Base-by-base conservation (phyloP, 2,329 filamentous ascomycete species). In the Gaeumannomyces sp. region DNA sequence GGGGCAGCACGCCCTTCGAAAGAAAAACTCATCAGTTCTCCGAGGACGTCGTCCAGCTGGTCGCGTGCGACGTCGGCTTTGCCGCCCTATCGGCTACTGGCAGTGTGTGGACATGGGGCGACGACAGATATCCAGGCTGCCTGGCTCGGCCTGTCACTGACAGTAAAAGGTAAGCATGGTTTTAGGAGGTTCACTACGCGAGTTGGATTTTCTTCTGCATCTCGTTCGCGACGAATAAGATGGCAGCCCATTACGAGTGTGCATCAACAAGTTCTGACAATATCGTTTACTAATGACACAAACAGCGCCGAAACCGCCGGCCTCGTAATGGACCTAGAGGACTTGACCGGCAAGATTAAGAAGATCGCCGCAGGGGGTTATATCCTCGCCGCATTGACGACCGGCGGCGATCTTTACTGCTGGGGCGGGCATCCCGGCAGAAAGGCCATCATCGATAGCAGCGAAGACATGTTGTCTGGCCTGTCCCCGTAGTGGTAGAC, bases 311-410 rank as follows among this genome's bases (percentile, higher is more conserved):
- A 29, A 33, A 56, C 38, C 5, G 85, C 85, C 7, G 72, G 75
- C 4, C 65, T 76, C 0, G 77, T 89, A 4, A 70, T 78, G 28
- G 80, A 83, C 60, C 76, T 90, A 0, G 72, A 73, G 6, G 79
- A 82, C 64, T 76, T 89, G 65, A 81, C 74, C 27, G 84, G 76
- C 60, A 76, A 79, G 16, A 80, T 90, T 61, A 75, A 70, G 35
- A 85, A 83, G 69, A 75, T 90, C 31, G 79, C 77, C 4, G 81
- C 82, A 3, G 82, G 82, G 2, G 86, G 87, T 0, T 88, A 87
- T 70, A 74, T 82, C 3, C 74, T 83, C 2, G 85, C 83, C 3
- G 86, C 86, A 0, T 69, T 90, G 59, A 89, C 85, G 0, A 75
- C 79, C 14, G 83, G 82, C 2, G 78, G 81, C 38, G 83, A 85